Base-by-base conservation (phyloP, 2,329 filamentous ascomycete species). In the Xylariaceae sp. region DNA sequence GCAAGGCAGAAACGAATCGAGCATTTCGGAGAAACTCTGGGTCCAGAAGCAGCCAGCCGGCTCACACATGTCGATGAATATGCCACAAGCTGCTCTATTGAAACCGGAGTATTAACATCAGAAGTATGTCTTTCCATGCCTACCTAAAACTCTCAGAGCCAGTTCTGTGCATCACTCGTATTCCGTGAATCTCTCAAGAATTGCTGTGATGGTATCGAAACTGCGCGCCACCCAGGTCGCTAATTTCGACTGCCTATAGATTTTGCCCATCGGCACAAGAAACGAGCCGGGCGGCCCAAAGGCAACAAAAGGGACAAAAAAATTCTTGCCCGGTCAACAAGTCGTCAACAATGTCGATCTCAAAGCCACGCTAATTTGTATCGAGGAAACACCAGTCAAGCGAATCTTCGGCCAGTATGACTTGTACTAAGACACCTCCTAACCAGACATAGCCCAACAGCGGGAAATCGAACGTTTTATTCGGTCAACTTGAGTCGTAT, bases 311-410 rank as follows among this genome's bases (percentile, higher is more conserved):
- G 53, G 22, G 38, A 22, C 6, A 45, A 48, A 9, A n/a, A 51
- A 39, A 35, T 49, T 54, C 11, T 54, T 53, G 44, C 58, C 54
- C 11, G 55, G 58, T 9, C 58, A 64, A 39, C 43, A 45, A 6
- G 58, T 65, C 15, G 55, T 66, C n/a, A 54, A 64, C 35, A 48
- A 49, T 44, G 53, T 65, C 11, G 49, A 63, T 35, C 47, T 66
- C 7, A 35, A 17, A 5, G 35, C 32, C 4, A 49, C 58, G 2
- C 45, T 48, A 0, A 47, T 54, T 14, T 19, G 11, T 1, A 45
- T 64, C 11, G 43, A 56, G n/a, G 59, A 62, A 44, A 53, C 48
- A 1, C 51, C 56, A 2, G 53, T 63, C 3, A 45, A 49, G 11
- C 51, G 62, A 2, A 52, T 64, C 11, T 53, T 60, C 11, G 63